Evolutionary conservation across 306 rosid species (phyloP).

Genomic region (Cicer pinnatifidum): DNA sequence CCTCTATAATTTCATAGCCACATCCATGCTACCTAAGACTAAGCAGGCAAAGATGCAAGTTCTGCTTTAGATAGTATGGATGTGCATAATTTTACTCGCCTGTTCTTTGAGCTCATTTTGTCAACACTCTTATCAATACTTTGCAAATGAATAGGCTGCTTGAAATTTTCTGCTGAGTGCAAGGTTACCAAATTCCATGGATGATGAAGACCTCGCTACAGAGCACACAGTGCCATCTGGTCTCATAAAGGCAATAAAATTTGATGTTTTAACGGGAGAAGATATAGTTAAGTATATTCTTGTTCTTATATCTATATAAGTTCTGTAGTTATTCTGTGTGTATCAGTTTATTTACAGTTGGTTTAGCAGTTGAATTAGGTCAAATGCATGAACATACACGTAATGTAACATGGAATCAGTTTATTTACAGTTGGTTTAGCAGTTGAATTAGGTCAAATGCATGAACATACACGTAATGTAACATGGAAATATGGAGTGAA

Average conservation of each 20-base stretch:
- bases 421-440: slow-evolving; percentile 1
- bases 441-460: slow-evolving; percentile 18
- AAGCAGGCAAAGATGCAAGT: slow-evolving; percentile 29
- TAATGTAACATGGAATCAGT: slow-evolving; percentile 33
- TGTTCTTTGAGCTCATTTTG: slow-evolving; percentile 34
- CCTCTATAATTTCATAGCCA: neutral
- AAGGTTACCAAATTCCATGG: slow-evolving; percentile 60
- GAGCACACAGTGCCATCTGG: slow-evolving; percentile 53
- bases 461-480: slow-evolving; percentile 16
- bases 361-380: slow-evolving; percentile 18
- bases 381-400: neutral
- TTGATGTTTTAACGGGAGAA: slow-evolving; percentile 52
- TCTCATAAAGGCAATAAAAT: slow-evolving; percentile 53
- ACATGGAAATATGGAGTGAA: slow-evolving; percentile 19
- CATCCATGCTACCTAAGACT: slow-evolving; percentile 10
- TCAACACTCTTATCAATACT: slow-evolving; percentile 36
- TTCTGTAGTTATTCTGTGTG: slow-evolving; percentile 16
- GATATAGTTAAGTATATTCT: slow-evolving; percentile 65
- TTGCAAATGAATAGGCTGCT: slow-evolving; percentile 51
- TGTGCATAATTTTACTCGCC: slow-evolving; percentile 22
- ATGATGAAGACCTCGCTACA: slow-evolving; percentile 48
- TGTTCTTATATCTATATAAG: slow-evolving; percentile 29
- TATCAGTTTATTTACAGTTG: slow-evolving; percentile 12
- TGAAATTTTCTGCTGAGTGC: slow-evolving; percentile 43
- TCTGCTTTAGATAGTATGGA: slow-evolving; percentile 20